Evolutionary conservation across 805 yeast species (phyloP), one percentile per base, ranked within the genome.

Genomic region (Yamadazyma akitaensis): DNA sequence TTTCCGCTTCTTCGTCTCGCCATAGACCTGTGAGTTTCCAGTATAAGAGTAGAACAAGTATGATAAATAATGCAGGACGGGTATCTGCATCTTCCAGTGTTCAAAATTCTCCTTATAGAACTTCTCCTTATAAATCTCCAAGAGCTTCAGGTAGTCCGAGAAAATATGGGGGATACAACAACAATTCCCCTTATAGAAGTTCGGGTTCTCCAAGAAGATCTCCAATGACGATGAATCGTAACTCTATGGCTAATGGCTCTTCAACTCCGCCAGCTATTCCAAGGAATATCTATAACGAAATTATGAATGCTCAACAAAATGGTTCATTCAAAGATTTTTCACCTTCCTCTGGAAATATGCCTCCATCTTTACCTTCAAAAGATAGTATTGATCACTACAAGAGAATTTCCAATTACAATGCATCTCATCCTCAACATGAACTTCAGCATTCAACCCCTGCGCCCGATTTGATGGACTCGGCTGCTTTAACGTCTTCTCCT

Each of bases 321-420:
- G 54, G 51, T n/a, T 14, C 45, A 7, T 25, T 30, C 19, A 26
- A 17, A 13, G 39, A 24, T 13, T 17, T n/a, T 35, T 53, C 59
- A 2, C 48, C 51, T 7, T 44, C 39, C 31, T 49, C 49, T 18
- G 31, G 33, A 16, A 58, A 66, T 10, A 58, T 70, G 57, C 73
- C 75, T 7, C 75, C 75, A 13, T 57, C 73, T 2, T 59, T 69
- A 44, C 75, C 75, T 5, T 66, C 74, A n/a, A 70, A 71, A 40
- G 75, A 69, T 43, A 54, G 53, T 34, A 51, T 58, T 31, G 53
- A 47, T 26, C 51, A 48, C 26, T 52, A 53, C 35, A 46, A 51
- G 28, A 34, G 45, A 24, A 41, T 52, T 32, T 39, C 26, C 43
- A 32, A 37, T 14, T 52, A 52, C 34, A 50, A 48, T 34, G 45